A percentile compares a stretch with the other conserved stretches of the same genome.
phyloP scores from a whole-genome alignment of 805 yeast species.

The Ogataea ganodermae region DNA sequence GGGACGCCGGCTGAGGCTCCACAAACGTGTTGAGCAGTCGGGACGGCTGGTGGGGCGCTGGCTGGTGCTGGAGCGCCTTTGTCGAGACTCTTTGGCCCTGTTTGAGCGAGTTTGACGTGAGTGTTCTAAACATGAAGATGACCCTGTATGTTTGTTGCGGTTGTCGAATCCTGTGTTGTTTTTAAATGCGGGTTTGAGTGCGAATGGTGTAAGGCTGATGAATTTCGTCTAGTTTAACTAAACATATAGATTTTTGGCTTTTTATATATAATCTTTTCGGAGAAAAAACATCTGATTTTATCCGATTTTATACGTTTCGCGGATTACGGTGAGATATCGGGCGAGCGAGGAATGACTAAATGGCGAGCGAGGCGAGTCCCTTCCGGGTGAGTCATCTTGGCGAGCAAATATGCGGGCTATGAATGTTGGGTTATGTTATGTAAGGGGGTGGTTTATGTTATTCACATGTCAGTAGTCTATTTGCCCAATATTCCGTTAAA shows the following conservation, averaged over 20 bases:
- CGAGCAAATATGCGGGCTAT: too few relatives aligned
- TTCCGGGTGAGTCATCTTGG: too few relatives aligned
- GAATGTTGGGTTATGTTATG: too few relatives aligned
- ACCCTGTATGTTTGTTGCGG: not conserved
- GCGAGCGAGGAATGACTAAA: not conserved
- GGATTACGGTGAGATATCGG: conserved; percentile 3
- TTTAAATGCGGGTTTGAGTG: too few relatives aligned
- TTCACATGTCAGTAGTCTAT: too few relatives aligned
- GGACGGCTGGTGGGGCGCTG: conserved; percentile 27
- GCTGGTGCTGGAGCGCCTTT: conserved; percentile 35
- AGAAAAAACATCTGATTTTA: conserved; percentile 7
- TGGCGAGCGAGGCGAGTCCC: not conserved
- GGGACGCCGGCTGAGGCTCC: conserved; percentile 19
- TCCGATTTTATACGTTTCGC: conserved; percentile 6
- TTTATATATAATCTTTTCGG: conserved; percentile 1
- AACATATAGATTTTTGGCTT: not conserved
- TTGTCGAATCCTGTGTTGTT: not conserved
- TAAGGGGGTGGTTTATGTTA: too few relatives aligned
- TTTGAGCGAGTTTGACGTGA: conserved; percentile 33
- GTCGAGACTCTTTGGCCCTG: conserved; percentile 37
- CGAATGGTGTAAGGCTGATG: too few relatives aligned
- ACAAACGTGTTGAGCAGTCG: conserved; percentile 26
- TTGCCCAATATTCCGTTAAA: too few relatives aligned
- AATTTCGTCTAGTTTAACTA: too few relatives aligned
- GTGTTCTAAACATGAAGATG: conserved; percentile 31